Percentiles rank a stretch among this genome's conserved stretches.
Evolutionary conservation across 495 filamentous ascomycete species (phyloP).

Genomic region (Penicillium cataractarum): DNA sequence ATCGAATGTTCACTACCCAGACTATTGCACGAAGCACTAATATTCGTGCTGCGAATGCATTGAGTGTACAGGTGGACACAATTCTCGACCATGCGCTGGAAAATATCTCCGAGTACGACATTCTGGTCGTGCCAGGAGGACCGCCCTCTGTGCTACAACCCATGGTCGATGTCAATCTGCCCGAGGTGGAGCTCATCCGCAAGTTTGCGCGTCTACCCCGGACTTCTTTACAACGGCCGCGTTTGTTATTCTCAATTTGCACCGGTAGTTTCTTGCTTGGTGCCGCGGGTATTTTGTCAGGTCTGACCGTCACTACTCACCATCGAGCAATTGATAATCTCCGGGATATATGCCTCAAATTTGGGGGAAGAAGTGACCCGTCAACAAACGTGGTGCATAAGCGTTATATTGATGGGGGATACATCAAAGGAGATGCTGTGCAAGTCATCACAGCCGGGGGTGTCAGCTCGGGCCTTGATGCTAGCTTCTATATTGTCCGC

Average conservation of each 20-base stretch:
- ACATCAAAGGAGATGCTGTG: conserved; percentile 66
- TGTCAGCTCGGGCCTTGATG: conserved; percentile 76
- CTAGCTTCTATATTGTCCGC: conserved; percentile 74
- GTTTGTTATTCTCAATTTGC: conserved; percentile 75
- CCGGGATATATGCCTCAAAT: conserved; percentile 61
- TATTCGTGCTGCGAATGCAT: conserved; percentile 23
- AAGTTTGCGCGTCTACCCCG: conserved; percentile 31
- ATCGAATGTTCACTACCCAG: conserved; percentile 34
- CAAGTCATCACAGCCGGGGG: conserved; percentile 78
- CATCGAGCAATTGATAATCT: conserved; percentile 68
- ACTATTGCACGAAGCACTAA: conserved; percentile 43
- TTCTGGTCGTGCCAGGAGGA: conserved; percentile 67
- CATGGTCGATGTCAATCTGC: conserved; percentile 24
- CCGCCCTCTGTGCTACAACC: conserved; percentile 26
- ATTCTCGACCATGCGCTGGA: conserved; percentile 62
- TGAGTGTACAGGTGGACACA: conserved; percentile 32
- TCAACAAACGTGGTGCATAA: conserved; percentile 75
- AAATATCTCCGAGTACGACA: conserved; percentile 68
- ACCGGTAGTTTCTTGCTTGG: conserved; percentile 76
- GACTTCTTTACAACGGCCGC: conserved; percentile 12
- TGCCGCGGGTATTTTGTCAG: conserved; percentile 68
- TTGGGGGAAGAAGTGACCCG: conserved; percentile 39
- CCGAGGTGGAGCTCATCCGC: conserved; percentile 34
- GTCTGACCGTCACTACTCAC: conserved; percentile 74
- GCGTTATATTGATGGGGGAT: conserved; percentile 71